These are phyloP conservation scores for Tulasnella sp. DNA, from an alignment of 768 basidiomycete genomes.

Conservation along the genomic window DNA sequence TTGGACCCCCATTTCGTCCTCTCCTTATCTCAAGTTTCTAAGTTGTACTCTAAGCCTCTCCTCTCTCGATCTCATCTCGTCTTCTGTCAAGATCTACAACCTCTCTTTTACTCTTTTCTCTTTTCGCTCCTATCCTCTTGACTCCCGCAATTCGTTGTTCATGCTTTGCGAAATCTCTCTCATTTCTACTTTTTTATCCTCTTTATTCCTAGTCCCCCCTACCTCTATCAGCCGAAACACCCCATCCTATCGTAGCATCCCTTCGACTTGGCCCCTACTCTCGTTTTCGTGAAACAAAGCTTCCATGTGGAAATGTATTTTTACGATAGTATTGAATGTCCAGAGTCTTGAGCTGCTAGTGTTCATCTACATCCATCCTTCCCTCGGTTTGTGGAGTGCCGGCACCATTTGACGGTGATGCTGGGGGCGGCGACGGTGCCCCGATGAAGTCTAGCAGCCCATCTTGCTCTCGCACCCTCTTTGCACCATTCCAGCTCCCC, in stretches of 20 bases:
- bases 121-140: not conserved
- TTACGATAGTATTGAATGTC: slow-evolving; percentile 8
- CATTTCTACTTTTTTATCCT: not conserved
- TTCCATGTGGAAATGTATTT: slow-evolving; percentile 10
- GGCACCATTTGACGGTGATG: not conserved
- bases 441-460: slow-evolving; percentile 22
- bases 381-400: not conserved
- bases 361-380: not conserved
- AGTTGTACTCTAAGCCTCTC: not conserved
- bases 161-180: slow-evolving; percentile 4
- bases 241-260: not conserved
- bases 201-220: not conserved
- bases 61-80: slow-evolving; percentile 13
- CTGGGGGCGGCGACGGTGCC: not conserved
- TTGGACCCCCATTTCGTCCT: not conserved
- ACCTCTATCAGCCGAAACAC: not conserved
- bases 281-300: not conserved
- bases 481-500: not conserved
- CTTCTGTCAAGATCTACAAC: not conserved
- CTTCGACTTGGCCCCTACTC: slow-evolving; percentile 3
- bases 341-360: slow-evolving; percentile 4
- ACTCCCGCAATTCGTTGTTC: not conserved
- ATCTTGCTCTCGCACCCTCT: slow-evolving; percentile 18
- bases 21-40: not conserved
- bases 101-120: not conserved